Evolutionary conservation across 768 basidiomycete genomes (phyloP).

Genomic region (Mycena sanguinolenta): DNA sequence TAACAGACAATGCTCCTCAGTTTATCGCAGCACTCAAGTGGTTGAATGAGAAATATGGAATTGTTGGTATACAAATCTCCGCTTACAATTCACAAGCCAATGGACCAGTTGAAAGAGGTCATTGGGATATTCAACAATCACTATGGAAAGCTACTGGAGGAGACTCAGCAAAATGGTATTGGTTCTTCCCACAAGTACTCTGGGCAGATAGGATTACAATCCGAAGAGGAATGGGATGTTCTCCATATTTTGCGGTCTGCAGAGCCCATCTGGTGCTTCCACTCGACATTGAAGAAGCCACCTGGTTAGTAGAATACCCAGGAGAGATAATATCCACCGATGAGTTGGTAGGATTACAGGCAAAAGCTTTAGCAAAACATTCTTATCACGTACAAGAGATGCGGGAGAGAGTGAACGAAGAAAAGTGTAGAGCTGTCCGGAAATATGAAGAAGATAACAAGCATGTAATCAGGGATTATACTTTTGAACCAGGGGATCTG

Average conservation of each 20-base stretch:
- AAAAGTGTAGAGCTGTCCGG: conserved; percentile 1
- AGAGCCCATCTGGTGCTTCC: conserved; percentile 40
- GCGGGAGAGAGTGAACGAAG: conserved; percentile 32
- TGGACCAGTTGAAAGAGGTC: background rate
- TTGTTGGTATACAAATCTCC: background rate
- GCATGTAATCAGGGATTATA: conserved; percentile 26
- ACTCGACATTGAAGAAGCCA: conserved; percentile 44
- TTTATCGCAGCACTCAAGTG: background rate
- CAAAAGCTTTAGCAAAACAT: conserved; percentile 26
- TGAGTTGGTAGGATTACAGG: conserved; percentile 38
- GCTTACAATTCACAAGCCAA: conserved; percentile 1
- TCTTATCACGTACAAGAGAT: conserved; percentile 37
- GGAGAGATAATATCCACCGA: conserved; percentile 12
- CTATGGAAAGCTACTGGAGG: background rate
- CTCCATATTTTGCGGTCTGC: conserved; percentile 39
- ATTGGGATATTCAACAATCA: background rate
- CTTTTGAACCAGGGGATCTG: conserved; percentile 38
- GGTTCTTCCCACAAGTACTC: conserved; percentile 27
- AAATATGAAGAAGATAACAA: conserved; percentile 39
- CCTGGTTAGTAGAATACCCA: conserved; percentile 42
- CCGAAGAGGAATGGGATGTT: conserved; percentile 34
- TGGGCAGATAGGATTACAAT: conserved; percentile 42
- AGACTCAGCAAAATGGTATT: conserved; percentile 17
- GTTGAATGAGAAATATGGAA: background rate
- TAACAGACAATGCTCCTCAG: background rate